Percentiles rank a stretch among this genome's conserved stretches.
phyloP scores from a whole-genome alignment of 257 asterid genomes.

The Capsicum chinense region DNA sequence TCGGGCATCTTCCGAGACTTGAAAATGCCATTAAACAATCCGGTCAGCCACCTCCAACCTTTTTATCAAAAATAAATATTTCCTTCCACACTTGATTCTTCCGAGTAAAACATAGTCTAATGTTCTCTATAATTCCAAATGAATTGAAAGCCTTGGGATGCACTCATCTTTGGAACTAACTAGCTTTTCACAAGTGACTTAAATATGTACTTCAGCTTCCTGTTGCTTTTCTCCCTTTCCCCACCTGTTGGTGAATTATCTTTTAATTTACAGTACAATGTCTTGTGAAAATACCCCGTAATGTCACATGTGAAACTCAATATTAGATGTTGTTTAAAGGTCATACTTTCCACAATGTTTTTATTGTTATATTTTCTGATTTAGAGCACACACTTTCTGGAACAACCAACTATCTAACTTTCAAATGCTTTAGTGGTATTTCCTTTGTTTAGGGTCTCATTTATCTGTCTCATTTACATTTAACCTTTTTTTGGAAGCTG shows the following conservation, averaged over 20 bases:
- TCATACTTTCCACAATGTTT: not conserved
- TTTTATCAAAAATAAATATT: not conserved
- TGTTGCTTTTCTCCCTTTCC: not conserved
- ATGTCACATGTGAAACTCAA: slow-evolving; percentile 14
- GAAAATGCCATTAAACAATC: too few relatives aligned
- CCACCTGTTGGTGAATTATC: not conserved
- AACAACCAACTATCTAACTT: not conserved
- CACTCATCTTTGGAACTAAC: slow-evolving; percentile 2
- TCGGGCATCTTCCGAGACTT: too few relatives aligned
- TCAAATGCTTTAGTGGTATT: too few relatives aligned
- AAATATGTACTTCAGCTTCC: not conserved
- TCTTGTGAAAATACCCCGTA: not conserved
- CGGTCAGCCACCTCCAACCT: too few relatives aligned
- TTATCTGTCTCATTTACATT: not conserved
- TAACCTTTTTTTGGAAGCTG: slow-evolving; percentile 23
- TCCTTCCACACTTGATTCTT: not conserved
- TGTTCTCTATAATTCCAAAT: slow-evolving; percentile 1
- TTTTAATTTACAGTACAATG: not conserved
- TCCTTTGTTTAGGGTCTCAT: not conserved
- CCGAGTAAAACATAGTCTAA: not conserved
- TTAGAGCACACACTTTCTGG: slow-evolving; percentile 19
- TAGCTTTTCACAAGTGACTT: not conserved
- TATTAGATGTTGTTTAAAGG: not conserved
- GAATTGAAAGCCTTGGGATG: not conserved
- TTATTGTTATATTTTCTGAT: slow-evolving; percentile 15